Conservation (phyloP, 139 green algal genomes). For the Tetraselmis chui region DNA sequence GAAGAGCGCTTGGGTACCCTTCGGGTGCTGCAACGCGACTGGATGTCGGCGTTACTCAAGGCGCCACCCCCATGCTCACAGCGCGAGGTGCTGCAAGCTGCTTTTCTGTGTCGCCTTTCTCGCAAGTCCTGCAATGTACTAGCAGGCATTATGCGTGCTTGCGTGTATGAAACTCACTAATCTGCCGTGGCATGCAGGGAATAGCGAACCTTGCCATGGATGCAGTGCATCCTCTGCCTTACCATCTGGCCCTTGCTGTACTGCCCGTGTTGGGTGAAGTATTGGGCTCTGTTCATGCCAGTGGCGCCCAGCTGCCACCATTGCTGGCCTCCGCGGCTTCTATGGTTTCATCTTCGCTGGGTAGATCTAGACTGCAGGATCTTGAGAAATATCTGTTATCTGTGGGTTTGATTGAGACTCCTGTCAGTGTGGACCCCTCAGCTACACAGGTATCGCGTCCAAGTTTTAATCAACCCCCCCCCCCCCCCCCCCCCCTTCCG, state of each 20-base stretch:
- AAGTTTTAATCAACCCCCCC: neutral
- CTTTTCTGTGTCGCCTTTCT: too few species aligned
- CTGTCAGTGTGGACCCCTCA: neutral
- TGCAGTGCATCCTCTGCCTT: conserved; percentile 15
- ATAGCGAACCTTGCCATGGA: conserved; percentile 16
- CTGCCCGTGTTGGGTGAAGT: conserved; percentile 7
- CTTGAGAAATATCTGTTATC: neutral
- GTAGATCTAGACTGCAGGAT: neutral
- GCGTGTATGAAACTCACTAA: neutral
- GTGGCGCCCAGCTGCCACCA: neutral
- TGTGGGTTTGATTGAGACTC: neutral
- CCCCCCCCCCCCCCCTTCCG: neutral
- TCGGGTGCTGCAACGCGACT: conserved; percentile 27
- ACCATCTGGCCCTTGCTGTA: conserved; percentile 23
- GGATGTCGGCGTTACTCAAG: conserved; percentile 38
- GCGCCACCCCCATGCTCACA: conserved; percentile 44
- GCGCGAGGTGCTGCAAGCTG: conserved; percentile 6
- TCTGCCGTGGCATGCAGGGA: conserved; percentile 2
- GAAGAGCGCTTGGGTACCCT: neutral
- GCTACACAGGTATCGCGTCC: neutral
- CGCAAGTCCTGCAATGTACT: neutral
- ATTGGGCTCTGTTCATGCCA: neutral
- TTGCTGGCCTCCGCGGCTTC: neutral
- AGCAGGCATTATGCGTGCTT: neutral
- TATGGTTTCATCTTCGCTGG: neutral